phyloP scores from a whole-genome alignment of 2,329 filamentous ascomycete species.

The Orbilia ellipsospora region DNA sequence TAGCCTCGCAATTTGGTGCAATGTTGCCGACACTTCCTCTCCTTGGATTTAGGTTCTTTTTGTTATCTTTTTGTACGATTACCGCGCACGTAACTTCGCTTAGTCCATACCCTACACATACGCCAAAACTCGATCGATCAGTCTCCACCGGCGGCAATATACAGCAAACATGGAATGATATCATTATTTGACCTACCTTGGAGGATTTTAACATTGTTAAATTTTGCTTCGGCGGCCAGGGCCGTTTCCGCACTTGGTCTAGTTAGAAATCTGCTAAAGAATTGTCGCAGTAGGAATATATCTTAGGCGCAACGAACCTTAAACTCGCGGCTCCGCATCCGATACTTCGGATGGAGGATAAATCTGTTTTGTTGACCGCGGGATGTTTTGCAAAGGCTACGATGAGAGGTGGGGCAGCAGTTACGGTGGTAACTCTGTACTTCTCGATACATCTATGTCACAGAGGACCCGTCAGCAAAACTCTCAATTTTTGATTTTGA shows the following conservation, averaged over 20 bases:
- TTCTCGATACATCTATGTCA: constrained; percentile 68
- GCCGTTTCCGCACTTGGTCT: constrained; percentile 65
- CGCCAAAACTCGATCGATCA: background rate
- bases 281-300: no score
- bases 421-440: constrained; percentile 75
- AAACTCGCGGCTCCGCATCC: constrained; percentile 77
- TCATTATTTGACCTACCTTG: constrained; percentile 21
- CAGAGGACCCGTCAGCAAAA: background rate
- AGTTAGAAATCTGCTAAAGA: no score
- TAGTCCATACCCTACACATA: constrained; percentile 78
- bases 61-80: constrained; percentile 66
- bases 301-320: constrained; percentile 32
- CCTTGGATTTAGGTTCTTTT: constrained; percentile 64
- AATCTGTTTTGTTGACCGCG: constrained; percentile 72
- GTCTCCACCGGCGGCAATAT: background rate
- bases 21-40: constrained; percentile 73
- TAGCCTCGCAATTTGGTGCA: constrained; percentile 75
- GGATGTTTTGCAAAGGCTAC: constrained; percentile 79
- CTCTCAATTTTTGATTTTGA: background rate
- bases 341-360: constrained; percentile 72
- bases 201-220: constrained; percentile 44
- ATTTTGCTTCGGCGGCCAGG: constrained; percentile 67
- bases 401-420: constrained; percentile 79
- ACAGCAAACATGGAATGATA: constrained; percentile 60
- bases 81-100: constrained; percentile 81